Conservation (phyloP, 2,329 filamentous ascomycete species). For the Immersiporthe knoxdaviesiana region DNA sequence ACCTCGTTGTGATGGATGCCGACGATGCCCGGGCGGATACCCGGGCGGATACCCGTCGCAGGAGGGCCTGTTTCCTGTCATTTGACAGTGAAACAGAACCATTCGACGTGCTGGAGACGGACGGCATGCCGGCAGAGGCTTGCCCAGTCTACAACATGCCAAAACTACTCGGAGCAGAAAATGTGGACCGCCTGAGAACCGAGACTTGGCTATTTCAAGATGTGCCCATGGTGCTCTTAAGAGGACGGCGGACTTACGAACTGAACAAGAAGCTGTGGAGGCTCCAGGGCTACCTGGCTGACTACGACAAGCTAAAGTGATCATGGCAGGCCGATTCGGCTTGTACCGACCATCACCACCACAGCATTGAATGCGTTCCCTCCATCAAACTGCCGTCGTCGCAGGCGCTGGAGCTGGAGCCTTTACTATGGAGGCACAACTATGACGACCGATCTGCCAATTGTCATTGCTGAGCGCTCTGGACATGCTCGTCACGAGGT, state of each 20-base stretch:
- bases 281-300: conserved; percentile 57
- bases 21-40: conserved; percentile 43
- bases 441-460: background rate
- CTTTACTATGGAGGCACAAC: background rate
- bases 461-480: background rate
- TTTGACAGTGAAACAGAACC: conserved; percentile 38
- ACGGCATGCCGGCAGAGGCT: conserved; percentile 38
- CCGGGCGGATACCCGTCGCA: conserved; percentile 39
- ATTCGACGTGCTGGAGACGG: conserved; percentile 51
- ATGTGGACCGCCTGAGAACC: conserved; percentile 44
- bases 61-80: conserved; percentile 54
- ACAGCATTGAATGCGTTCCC: background rate
- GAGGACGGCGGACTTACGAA: conserved; percentile 45
- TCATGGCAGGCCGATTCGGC: background rate
- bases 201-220: conserved; percentile 41
- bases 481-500: background rate
- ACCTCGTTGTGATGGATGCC: conserved; percentile 51
- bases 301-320: conserved; percentile 13
- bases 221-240: conserved; percentile 49
- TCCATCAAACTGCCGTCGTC: background rate
- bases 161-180: conserved; percentile 53
- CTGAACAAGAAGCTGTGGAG: conserved; percentile 60
- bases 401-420: background rate
- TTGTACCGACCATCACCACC: background rate
- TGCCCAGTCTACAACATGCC: conserved; percentile 58